phyloP scores from a whole-genome alignment of 805 yeast species.

The Hanseniaspora taiwanica region DNA sequence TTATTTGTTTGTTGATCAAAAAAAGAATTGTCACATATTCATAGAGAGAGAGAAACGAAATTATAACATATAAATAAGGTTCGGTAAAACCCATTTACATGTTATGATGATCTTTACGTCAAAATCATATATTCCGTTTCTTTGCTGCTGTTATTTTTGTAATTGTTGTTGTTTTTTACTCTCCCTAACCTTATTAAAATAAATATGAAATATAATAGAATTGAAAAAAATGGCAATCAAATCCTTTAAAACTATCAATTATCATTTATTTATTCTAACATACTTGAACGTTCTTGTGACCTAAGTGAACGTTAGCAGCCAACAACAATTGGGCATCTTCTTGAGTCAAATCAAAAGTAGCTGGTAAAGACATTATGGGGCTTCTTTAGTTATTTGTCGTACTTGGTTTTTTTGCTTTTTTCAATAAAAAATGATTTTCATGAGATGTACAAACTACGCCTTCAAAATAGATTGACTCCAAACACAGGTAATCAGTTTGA shows the following conservation, averaged over 20 bases:
- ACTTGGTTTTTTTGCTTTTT: background rate
- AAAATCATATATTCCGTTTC: background rate
- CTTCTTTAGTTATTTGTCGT: slow-evolving; percentile 14
- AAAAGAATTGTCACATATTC: too few relatives aligned
- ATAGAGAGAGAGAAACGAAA: too few relatives aligned
- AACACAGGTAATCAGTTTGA: too few relatives aligned
- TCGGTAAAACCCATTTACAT: too few relatives aligned
- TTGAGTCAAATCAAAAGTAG: slow-evolving; percentile 84
- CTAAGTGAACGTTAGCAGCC: slow-evolving; percentile 99
- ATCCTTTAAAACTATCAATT: too few relatives aligned
- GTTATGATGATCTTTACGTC: too few relatives aligned
- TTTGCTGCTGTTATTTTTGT: background rate
- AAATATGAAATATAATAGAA: slow-evolving; percentile 2
- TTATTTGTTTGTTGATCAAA: too few relatives aligned
- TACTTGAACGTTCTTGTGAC: slow-evolving; percentile 99
- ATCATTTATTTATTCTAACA: too few relatives aligned
- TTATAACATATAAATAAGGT: too few relatives aligned
- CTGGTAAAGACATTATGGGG: slow-evolving; percentile 63
- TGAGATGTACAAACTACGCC: too few relatives aligned
- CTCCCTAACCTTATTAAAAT: background rate
- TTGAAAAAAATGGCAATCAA: too few relatives aligned
- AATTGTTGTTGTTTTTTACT: background rate
- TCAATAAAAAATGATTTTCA: background rate
- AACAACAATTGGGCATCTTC: slow-evolving; percentile 98
- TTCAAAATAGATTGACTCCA: too few relatives aligned